Conservation (phyloP, 805 yeast genomes). For the Cyberlindnera saturnus region DNA sequence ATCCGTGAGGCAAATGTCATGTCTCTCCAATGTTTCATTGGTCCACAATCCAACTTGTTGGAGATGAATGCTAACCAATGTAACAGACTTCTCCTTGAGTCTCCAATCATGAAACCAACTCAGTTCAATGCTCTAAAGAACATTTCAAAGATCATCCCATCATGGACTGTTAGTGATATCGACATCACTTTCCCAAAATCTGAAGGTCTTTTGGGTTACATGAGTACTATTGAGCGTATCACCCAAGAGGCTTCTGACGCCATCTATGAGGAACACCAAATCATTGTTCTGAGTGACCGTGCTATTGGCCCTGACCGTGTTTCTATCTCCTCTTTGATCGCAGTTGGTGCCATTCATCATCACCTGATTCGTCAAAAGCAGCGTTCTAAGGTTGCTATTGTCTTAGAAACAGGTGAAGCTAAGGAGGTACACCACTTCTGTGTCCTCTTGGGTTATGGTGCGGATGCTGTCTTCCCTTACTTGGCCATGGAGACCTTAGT, state of each 20-base stretch:
- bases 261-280: slow-evolving; percentile 66
- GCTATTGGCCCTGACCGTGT: slow-evolving; percentile 54
- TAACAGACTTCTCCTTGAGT: slow-evolving; percentile 73
- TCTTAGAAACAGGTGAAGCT: slow-evolving; percentile 94
- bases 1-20: slow-evolving; percentile 94
- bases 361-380: slow-evolving; percentile 93
- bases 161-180: slow-evolving; percentile 76
- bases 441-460: slow-evolving; percentile 93
- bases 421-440: slow-evolving; percentile 96
- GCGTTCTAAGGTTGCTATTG: slow-evolving; percentile 89
- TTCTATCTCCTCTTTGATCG: slow-evolving; percentile 81
- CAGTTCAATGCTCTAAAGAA: slow-evolving; percentile 73
- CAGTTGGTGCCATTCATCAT: slow-evolving; percentile 97
- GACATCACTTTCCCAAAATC: slow-evolving; percentile 84
- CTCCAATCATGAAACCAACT: slow-evolving; percentile 72
- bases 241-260: slow-evolving; percentile 86
- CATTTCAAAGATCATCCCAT: slow-evolving; percentile 70
- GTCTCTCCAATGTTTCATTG: slow-evolving; percentile 95
- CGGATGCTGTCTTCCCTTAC: slow-evolving; percentile 93
- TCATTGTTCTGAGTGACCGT: slow-evolving; percentile 74
- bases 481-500: slow-evolving; percentile 84
- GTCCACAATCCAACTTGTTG: slow-evolving; percentile 95
- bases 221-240: slow-evolving; percentile 75
- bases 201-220: slow-evolving; percentile 84
- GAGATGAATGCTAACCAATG: slow-evolving; percentile 93